A percentile compares a stretch with the other conserved stretches of the same genome.
Evolutionary conservation across 2,329 filamentous ascomycete species (phyloP).

Genomic region (Akanthomyces uredinophilus): DNA sequence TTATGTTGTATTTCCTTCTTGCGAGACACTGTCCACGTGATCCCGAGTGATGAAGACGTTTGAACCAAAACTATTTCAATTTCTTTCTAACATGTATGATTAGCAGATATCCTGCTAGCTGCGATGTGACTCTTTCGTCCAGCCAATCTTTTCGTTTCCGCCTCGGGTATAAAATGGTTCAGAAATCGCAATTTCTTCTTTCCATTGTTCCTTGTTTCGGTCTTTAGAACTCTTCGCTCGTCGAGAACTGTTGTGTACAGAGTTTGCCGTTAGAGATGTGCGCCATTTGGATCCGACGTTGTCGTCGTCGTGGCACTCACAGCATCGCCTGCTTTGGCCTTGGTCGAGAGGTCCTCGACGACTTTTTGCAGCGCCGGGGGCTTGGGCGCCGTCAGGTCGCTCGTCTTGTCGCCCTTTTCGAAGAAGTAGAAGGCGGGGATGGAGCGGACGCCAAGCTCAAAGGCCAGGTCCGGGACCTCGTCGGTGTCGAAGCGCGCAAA

Average conservation of each 20-base stretch:
- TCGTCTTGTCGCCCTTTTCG: constrained; percentile 44
- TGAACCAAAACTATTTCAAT: neutral
- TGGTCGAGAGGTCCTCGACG: constrained; percentile 22
- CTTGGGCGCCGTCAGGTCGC: constrained; percentile 38
- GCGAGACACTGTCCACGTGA: no score
- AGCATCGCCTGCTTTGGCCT: constrained; percentile 22
- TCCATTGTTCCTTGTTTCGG: neutral
- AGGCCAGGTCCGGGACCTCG: constrained; percentile 44
- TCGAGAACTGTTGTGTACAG: constrained; percentile 17
- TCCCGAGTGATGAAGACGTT: neutral
- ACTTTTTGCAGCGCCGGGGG: constrained; percentile 29
- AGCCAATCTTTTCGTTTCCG: neutral
- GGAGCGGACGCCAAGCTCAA: constrained; percentile 45
- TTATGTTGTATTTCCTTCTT: no score
- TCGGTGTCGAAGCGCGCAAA: constrained; percentile 60
- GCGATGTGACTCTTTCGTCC: neutral
- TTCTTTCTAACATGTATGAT: neutral
- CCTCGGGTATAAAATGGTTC: constrained; percentile 1
- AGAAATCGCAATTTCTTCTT: neutral
- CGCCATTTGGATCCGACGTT: constrained; percentile 13
- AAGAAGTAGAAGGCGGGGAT: constrained; percentile 60
- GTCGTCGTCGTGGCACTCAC: constrained; percentile 11
- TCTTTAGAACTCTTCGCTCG: constrained; percentile 21
- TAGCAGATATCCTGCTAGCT: neutral
- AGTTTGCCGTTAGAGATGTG: neutral